A percentile compares a stretch with the other conserved stretches of the same genome.
phyloP scores from a whole-genome alignment of 306 rosid genomes.

The Malus sieversii region DNA sequence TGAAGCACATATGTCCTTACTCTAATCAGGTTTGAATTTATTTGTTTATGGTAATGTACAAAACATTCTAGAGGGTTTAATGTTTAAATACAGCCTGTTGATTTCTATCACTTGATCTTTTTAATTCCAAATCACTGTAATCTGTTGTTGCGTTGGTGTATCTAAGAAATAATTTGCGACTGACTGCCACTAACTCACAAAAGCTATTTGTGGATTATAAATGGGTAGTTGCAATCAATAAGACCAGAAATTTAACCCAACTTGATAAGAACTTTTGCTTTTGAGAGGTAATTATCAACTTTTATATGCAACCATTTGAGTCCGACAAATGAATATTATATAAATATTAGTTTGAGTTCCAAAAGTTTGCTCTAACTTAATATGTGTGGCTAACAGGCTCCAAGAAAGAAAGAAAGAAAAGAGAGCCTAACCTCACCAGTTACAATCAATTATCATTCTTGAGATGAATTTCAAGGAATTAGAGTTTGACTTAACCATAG shows the following conservation, averaged over 20 bases:
- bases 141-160: slow-evolving; percentile 4
- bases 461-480: too few relatives aligned
- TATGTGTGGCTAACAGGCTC: background rate
- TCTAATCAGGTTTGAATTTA: background rate
- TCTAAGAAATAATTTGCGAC: background rate
- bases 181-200: background rate
- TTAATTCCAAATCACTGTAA: background rate
- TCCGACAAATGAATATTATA: background rate
- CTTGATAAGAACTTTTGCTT: background rate
- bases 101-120: too few relatives aligned
- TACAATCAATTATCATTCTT: too few relatives aligned
- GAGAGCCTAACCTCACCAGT: too few relatives aligned
- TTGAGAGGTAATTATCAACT: background rate
- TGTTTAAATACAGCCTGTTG: background rate
- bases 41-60: background rate
- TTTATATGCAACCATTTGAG: background rate
- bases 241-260: background rate
- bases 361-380: background rate
- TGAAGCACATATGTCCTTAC: background rate
- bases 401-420: too few relatives aligned
- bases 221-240: background rate
- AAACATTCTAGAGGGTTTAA: slow-evolving; percentile 8
- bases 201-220: background rate
- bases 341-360: background rate
- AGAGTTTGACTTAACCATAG: background rate